These are phyloP conservation scores for Hysterium pulicare DNA, from an alignment of 2,329 filamentous ascomycete genomes.

Conservation along the genomic window DNA sequence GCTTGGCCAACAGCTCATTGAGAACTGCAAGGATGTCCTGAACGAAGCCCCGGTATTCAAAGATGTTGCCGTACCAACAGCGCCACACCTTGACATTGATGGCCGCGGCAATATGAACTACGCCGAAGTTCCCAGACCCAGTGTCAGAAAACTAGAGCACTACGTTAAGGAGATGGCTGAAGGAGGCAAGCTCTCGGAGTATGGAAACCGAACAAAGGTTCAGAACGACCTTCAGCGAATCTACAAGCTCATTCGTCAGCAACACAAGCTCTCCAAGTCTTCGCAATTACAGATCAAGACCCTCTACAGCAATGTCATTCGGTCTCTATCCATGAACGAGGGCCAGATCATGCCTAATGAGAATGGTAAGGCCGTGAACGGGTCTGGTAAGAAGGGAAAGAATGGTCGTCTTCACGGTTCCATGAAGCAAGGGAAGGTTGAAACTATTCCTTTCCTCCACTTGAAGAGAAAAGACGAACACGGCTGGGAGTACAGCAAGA, in stretches of 20 bases:
- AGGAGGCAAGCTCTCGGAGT: conserved; percentile 96
- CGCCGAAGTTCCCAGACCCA: conserved; percentile 78
- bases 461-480: conserved; percentile 90
- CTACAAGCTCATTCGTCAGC: conserved; percentile 97
- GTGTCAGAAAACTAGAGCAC: conserved; percentile 94
- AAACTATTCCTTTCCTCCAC: conserved; percentile 97
- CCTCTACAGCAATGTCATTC: conserved; percentile 89
- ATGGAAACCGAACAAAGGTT: conserved; percentile 96
- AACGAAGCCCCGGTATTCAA: conserved; percentile 85
- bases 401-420: conserved; percentile 51
- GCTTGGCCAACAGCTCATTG: conserved; percentile 86
- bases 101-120: conserved; percentile 90
- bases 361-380: conserved; percentile 62
- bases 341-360: conserved; percentile 93
- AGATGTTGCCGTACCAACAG: conserved; percentile 89
- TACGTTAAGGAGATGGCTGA: conserved; percentile 99
- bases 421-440: conserved; percentile 79
- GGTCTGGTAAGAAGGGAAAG: conserved; percentile 55
- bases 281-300: conserved; percentile 96
- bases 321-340: conserved; percentile 95
- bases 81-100: conserved; percentile 88
- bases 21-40: conserved; percentile 94
- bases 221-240: conserved; percentile 92
- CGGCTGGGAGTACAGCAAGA: conserved; percentile 99
- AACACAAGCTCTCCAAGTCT: conserved; percentile 95